These are phyloP conservation scores for Groenewaldozyma auringiensis DNA, from an alignment of 1,139 yeast genomes.

Conservation along the genomic window DNA sequence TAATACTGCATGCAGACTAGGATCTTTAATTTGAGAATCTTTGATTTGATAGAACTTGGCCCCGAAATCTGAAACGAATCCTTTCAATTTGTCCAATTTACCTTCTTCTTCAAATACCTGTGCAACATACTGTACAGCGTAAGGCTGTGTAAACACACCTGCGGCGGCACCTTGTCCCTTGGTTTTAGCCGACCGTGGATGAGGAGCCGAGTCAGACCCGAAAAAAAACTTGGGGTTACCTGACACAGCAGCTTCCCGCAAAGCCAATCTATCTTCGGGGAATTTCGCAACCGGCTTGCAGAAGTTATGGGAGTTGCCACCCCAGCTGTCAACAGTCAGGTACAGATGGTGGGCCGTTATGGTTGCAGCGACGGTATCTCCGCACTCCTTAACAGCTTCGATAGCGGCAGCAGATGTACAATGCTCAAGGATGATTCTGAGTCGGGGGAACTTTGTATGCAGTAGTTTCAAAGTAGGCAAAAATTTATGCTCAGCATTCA, in stretches of 20 bases:
- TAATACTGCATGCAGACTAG: conserved; percentile 26
- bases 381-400: conserved; percentile 64
- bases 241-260: conserved; percentile 80
- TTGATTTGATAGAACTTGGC: conserved; percentile 54
- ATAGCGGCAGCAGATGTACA: conserved; percentile 90
- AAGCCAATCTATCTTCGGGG: conserved; percentile 73
- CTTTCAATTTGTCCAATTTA: conserved; percentile 56
- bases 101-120: conserved; percentile 67
- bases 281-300: conserved; percentile 97
- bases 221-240: conserved; percentile 92
- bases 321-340: conserved; percentile 90
- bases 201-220: conserved; percentile 98
- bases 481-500: conserved; percentile 89
- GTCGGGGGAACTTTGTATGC: conserved; percentile 74
- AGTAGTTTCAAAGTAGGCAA: conserved; percentile 82
- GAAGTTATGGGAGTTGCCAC: conserved; percentile 88
- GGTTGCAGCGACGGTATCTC: conserved; percentile 76
- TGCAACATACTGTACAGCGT: conserved; percentile 77
- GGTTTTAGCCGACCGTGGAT: conserved; percentile 70
- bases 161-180: conserved; percentile 86
- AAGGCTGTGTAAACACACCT: conserved; percentile 89
- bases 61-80: conserved; percentile 73
- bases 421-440: conserved; percentile 86
- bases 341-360: conserved; percentile 93
- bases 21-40: conserved; percentile 29